These are phyloP conservation scores for Paramecium primaurelia DNA, from an alignment of 73 alveolate species.

Conservation along the genomic window DNA sequence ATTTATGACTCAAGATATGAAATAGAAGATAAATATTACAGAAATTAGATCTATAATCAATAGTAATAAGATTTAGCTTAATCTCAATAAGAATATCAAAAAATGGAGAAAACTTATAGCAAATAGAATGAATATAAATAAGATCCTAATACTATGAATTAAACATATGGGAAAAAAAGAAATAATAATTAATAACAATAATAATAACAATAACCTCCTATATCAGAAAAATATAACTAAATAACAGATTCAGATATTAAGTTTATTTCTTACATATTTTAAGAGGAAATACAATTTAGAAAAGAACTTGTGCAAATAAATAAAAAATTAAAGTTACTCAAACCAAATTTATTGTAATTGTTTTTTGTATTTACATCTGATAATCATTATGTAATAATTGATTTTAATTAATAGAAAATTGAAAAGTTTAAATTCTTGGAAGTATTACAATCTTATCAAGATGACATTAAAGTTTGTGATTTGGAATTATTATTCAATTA, in stretches of 20 bases:
- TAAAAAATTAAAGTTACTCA: background rate
- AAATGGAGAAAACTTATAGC: background rate
- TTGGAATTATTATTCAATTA: background rate
- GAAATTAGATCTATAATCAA: background rate
- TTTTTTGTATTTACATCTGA: background rate
- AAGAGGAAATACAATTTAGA: slow-evolving; percentile 39
- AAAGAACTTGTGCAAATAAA: background rate
- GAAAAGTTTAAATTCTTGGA: slow-evolving; percentile 24
- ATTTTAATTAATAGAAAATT: background rate
- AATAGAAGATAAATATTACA: background rate
- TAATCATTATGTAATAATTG: background rate
- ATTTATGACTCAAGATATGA: background rate
- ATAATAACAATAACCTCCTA: background rate
- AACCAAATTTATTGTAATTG: background rate
- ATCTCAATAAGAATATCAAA: background rate
- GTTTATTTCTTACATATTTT: background rate
- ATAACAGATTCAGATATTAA: background rate
- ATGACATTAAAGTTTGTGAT: background rate
- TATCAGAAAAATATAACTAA: background rate
- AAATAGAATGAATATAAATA: background rate
- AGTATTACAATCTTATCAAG: background rate
- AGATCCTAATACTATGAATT: background rate
- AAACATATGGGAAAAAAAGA: background rate
- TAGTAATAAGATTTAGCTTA: background rate
- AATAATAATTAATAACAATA: background rate